Conservation (phyloP, 2,329 filamentous ascomycete species). For the Daldinia sp. region DNA sequence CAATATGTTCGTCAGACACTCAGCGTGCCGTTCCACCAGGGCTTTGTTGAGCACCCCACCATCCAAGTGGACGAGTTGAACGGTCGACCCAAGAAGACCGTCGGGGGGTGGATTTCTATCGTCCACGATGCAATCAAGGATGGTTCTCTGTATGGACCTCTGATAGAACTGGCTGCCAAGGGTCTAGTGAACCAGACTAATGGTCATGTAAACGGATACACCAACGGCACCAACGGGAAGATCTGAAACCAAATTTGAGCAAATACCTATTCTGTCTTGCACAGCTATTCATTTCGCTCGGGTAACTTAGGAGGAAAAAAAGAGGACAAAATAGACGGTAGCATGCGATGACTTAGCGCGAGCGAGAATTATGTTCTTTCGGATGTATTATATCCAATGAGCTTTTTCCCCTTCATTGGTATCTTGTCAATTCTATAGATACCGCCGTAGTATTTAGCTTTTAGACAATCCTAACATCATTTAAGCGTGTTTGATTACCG, state of each 20-base stretch:
- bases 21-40: conserved; percentile 44
- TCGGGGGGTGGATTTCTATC: conserved; percentile 43
- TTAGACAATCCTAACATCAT: conserved; percentile 26
- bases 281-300: neutral
- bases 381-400: conserved; percentile 21
- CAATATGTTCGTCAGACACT: conserved; percentile 41
- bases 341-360: neutral
- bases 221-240: conserved; percentile 23
- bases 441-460: conserved; percentile 9
- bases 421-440: conserved; percentile 12
- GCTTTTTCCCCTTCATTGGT: conserved; percentile 21
- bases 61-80: conserved; percentile 26
- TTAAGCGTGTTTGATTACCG: neutral
- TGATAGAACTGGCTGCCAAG: conserved; percentile 33
- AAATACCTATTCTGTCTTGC: neutral
- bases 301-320: neutral
- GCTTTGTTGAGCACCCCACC: conserved; percentile 42
- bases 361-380: conserved; percentile 8
- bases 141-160: conserved; percentile 34
- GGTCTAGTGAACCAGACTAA: conserved; percentile 30
- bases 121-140: conserved; percentile 41
- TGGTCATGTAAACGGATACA: conserved; percentile 20
- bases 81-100: conserved; percentile 41
- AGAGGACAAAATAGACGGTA: neutral
- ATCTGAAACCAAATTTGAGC: conserved; percentile 4